Conservation (phyloP, 1,139 yeast genomes). For the Geotrichum histeridarum region DNA sequence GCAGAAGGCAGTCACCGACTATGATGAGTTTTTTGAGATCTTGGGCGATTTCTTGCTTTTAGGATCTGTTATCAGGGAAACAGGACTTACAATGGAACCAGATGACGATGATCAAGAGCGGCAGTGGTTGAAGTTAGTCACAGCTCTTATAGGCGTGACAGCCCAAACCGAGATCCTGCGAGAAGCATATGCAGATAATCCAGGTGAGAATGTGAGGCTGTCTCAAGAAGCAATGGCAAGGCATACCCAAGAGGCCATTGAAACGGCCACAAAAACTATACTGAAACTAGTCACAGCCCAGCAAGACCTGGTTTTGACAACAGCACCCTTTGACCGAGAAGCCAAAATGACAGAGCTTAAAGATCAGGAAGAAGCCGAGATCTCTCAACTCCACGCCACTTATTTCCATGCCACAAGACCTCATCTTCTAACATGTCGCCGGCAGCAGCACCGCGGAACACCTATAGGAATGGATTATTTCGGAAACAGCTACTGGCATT, state of each 20-base stretch:
- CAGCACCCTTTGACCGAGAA: neutral
- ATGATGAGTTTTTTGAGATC: slow-evolving; percentile 31
- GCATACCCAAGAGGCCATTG: slow-evolving; percentile 12
- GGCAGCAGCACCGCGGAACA: slow-evolving; percentile 33
- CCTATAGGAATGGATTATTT: slow-evolving; percentile 35
- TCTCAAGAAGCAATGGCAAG: neutral
- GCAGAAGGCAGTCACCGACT: slow-evolving; percentile 33
- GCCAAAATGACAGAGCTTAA: neutral
- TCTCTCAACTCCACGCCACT: slow-evolving; percentile 25
- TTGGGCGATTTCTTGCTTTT: slow-evolving; percentile 26
- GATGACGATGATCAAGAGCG: slow-evolving; percentile 27
- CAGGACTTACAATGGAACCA: neutral
- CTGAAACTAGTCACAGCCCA: neutral
- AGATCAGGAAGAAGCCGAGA: slow-evolving; percentile 25
- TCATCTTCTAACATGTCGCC: slow-evolving; percentile 27
- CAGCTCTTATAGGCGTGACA: slow-evolving; percentile 6
- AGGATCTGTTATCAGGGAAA: neutral
- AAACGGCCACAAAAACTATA: slow-evolving; percentile 5
- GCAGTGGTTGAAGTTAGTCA: slow-evolving; percentile 4
- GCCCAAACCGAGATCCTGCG: slow-evolving; percentile 15
- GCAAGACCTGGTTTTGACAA: neutral
- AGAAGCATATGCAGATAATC: neutral
- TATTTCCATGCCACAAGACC: slow-evolving; percentile 30
- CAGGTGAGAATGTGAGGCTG: neutral
- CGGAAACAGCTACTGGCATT: slow-evolving; percentile 39